Evolutionary conservation across 306 rosid genomes (phyloP).

Genomic region (Oemleria cerasiformis): DNA sequence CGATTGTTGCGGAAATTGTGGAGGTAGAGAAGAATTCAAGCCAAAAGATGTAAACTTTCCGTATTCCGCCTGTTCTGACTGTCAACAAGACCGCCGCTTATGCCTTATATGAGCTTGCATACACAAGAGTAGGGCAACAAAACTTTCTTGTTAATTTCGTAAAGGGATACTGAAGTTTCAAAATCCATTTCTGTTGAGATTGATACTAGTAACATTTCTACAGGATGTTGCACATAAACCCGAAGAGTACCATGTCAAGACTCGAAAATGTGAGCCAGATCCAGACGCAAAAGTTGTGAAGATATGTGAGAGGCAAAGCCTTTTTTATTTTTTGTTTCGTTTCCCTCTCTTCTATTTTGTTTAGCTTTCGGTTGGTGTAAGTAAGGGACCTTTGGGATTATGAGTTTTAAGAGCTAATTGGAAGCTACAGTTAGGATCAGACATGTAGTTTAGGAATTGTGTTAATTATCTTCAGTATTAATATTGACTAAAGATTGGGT

Average conservation of each 20-base stretch:
- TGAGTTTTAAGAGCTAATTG: neutral
- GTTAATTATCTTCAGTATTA: neutral
- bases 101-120: conserved; percentile 70
- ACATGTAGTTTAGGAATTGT: neutral
- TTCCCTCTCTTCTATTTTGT: neutral
- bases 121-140: conserved; percentile 50
- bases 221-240: conserved; percentile 91
- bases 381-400: neutral
- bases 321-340: neutral
- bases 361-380: neutral
- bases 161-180: neutral
- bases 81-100: conserved; percentile 76
- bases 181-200: neutral
- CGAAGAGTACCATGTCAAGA: conserved; percentile 62
- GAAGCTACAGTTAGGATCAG: neutral
- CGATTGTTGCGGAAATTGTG: conserved; percentile 83
- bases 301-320: conserved; percentile 73
- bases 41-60: conserved; percentile 70
- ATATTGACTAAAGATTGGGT: too few relatives aligned
- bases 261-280: conserved; percentile 84
- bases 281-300: conserved; percentile 67
- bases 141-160: neutral
- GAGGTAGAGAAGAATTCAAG: conserved; percentile 87
- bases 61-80: conserved; percentile 65
- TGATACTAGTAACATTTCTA: neutral